These are phyloP conservation scores for Penicillium sp. DNA, from an alignment of 2,329 filamentous ascomycete genomes.

Conservation along the genomic window DNA sequence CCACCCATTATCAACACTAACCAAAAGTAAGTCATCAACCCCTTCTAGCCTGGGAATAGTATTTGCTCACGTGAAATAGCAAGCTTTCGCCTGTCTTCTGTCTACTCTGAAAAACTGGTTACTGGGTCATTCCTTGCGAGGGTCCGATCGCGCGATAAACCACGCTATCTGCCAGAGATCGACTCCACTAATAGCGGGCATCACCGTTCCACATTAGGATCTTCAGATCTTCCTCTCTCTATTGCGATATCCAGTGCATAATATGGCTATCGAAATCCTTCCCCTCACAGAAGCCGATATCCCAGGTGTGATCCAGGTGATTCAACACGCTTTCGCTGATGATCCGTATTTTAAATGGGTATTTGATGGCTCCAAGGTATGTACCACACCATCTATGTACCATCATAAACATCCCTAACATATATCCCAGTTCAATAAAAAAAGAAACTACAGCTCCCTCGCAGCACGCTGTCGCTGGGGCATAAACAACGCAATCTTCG, in stretches of 20 bases:
- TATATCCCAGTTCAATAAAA: conserved; percentile 54
- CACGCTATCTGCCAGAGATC: neutral
- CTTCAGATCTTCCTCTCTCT: neutral
- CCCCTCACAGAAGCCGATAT: conserved; percentile 62
- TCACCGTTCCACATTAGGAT: neutral
- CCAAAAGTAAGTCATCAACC: neutral
- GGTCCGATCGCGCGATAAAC: neutral
- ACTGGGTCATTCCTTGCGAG: neutral
- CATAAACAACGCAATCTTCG: conserved; percentile 70
- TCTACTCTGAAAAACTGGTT: too few relatives aligned
- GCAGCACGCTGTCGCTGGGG: conserved; percentile 70
- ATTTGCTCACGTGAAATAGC: too few relatives aligned
- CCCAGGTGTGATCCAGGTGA: conserved; percentile 62
- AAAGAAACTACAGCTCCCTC: conserved; percentile 63
- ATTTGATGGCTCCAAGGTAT: conserved; percentile 59
- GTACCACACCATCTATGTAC: conserved; percentile 18
- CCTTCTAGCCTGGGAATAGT: too few relatives aligned
- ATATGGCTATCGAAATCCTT: conserved; percentile 58
- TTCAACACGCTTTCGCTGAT: conserved; percentile 65
- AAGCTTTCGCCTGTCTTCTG: too few relatives aligned
- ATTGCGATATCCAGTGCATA: neutral
- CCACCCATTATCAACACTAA: neutral
- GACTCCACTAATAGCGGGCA: neutral
- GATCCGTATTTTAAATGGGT: conserved; percentile 71
- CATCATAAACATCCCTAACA: neutral